A percentile compares a stretch with the other conserved stretches of the same genome.
phyloP scores from a whole-genome alignment of 257 asterid genomes.

The Petunia axillaris region DNA sequence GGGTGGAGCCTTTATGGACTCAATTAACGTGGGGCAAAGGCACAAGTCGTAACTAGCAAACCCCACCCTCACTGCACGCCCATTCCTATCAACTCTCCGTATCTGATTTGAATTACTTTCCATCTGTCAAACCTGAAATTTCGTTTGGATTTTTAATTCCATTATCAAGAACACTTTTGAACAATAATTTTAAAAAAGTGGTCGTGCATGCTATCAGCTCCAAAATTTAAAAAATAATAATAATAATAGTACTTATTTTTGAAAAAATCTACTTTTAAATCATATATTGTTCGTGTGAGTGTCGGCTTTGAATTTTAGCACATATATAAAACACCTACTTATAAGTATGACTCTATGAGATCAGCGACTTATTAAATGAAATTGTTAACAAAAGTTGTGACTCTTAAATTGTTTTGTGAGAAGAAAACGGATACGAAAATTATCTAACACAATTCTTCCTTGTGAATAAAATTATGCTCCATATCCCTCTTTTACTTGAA shows the following conservation, averaged over 20 bases:
- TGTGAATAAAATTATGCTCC: no score
- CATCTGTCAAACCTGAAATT: neutral
- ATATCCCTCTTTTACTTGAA: no score
- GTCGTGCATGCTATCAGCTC: neutral
- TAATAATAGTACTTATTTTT: neutral
- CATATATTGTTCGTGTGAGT: neutral
- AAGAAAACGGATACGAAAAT: no score
- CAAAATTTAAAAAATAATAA: neutral
- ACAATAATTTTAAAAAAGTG: neutral
- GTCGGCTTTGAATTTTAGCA: neutral
- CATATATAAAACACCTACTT: no score
- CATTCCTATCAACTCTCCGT: conserved; percentile 20
- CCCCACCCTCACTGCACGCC: conserved; percentile 11
- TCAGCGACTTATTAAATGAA: no score
- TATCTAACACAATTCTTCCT: no score
- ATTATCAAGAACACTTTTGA: neutral
- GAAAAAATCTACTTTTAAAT: neutral
- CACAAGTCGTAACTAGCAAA: neutral
- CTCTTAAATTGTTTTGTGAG: no score
- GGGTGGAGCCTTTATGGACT: conserved; percentile 9
- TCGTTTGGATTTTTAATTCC: neutral
- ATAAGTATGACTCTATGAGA: no score
- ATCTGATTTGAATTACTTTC: neutral
- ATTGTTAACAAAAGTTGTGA: no score
- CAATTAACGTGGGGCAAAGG: conserved; percentile 17